These are phyloP conservation scores for Micromonas commoda DNA, from an alignment of 139 green algal species.

Conservation along the genomic window DNA sequence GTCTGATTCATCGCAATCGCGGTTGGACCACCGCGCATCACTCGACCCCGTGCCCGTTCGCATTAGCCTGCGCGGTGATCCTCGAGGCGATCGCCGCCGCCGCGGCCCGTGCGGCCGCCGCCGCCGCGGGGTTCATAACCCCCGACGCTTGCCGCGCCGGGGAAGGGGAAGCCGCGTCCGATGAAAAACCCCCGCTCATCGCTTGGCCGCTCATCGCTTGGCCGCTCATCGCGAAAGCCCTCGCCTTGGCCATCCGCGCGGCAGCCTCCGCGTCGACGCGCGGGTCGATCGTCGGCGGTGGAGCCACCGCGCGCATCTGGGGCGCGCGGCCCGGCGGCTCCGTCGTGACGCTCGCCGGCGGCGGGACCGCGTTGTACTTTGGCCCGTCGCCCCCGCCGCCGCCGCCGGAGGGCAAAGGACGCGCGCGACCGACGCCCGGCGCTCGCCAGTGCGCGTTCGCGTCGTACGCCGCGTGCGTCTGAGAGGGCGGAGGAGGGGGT, in stretches of 20 bases:
- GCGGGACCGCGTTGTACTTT: neutral
- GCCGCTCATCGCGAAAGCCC: too few relatives aligned
- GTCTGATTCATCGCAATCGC: neutral
- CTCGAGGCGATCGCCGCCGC: constrained; percentile 6
- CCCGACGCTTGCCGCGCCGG: neutral
- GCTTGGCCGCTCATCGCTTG: neutral
- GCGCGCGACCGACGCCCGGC: too few relatives aligned
- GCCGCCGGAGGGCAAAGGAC: neutral
- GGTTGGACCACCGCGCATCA: neutral
- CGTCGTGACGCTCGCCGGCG: neutral
- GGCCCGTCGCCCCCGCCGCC: neutral
- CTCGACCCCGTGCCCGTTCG: too few relatives aligned
- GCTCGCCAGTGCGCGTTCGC: too few relatives aligned
- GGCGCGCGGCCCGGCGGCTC: neutral
- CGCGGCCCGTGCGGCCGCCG: neutral
- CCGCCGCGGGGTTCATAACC: neutral
- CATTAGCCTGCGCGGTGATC: neutral
- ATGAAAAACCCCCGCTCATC: neutral
- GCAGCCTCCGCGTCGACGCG: neutral
- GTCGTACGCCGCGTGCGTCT: too few relatives aligned
- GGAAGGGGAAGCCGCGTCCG: neutral
- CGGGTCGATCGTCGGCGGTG: neutral
- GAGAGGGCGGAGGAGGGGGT: too few relatives aligned
- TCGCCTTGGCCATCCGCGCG: neutral
- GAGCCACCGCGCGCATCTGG: too few relatives aligned